Evolutionary conservation across 768 basidiomycete species (phyloP).

Genomic region (Mycena filopes): DNA sequence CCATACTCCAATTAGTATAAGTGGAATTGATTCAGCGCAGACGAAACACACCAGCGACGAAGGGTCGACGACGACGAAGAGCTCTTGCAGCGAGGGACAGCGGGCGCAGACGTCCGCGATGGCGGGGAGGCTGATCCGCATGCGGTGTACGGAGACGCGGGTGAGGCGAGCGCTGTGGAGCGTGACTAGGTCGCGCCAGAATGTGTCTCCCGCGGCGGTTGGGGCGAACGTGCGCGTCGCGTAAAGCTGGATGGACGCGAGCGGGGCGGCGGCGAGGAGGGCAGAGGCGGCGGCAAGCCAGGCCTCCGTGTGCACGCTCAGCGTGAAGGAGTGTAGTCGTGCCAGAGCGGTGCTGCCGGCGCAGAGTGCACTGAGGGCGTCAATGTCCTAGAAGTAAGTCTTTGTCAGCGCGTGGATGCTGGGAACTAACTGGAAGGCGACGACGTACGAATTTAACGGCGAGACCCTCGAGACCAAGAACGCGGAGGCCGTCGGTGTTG

Average conservation of each 20-base stretch:
- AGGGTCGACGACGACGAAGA: constrained; percentile 70
- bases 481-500: constrained; percentile 58
- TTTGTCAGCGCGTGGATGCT: constrained; percentile 1
- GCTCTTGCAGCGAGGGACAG: constrained; percentile 65
- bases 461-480: constrained; percentile 71
- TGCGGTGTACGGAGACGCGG: constrained; percentile 72
- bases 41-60: constrained; percentile 54
- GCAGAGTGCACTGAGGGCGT: constrained; percentile 47
- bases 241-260: constrained; percentile 74
- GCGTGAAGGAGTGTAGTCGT: constrained; percentile 65
- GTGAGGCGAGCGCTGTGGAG: constrained; percentile 62
- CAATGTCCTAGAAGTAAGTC: constrained; percentile 59
- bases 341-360: constrained; percentile 53
- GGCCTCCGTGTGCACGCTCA: constrained; percentile 56
- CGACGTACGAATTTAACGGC: constrained; percentile 66
- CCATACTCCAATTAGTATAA: not conserved
- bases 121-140: constrained; percentile 61
- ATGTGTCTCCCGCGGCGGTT: constrained; percentile 50
- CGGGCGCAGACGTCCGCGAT: constrained; percentile 64
- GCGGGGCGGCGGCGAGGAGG: constrained; percentile 56
- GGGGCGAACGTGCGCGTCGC: constrained; percentile 36
- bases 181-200: constrained; percentile 62
- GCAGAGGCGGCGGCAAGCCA: constrained; percentile 59
- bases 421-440: not conserved
- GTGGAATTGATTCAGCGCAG: constrained; percentile 2